Evolutionary conservation across 176 grass and related monocot genomes (phyloP), one percentile per base, ranked within the genome.

Genomic region (Eragrostis curvula): DNA sequence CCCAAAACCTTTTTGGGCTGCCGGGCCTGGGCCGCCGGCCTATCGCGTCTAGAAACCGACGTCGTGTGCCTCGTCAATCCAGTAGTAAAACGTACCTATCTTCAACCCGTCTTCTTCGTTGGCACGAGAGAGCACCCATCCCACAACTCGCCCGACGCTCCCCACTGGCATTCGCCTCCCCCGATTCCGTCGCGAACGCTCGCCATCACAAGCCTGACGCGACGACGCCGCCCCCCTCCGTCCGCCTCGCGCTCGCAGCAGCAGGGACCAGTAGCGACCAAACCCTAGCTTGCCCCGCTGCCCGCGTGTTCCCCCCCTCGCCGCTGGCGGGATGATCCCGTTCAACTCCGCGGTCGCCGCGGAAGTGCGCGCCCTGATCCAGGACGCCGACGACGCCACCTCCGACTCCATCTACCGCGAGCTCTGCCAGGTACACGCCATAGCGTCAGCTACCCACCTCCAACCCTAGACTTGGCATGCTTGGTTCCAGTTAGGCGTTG

Each of bases 281-380:
- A 55, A 32, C 81, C 70, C 44, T 81, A 57, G 80, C 45, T 73
- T 49, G 77, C 58, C 24, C 46, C 66, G 73, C 55, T 70, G 29
- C 70, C 81, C 55, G 29, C 63, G 21, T 43, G 57, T 43, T 70
- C 65, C 9, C 9, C 64, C 68, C 43, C 79, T 56, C 77, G 75
- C 75, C 58, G 78, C 63, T 21, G 62, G 75, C 73, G 78, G 69
- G 48, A 94, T 99, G 91, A 75, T 91, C 66, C 89, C 91, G 20
- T 91, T 86, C 51, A 83, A 74, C 63, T 44, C 85, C 64, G 82
- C 85, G 45, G 70, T 96, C 73, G 78, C 88, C 71, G 87, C 77
- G 17, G 87, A 93, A 84, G 88, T 96, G 45, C 93, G 89, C 70
- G 60, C 78, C 36, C 85, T 99, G 82, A 41, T 96, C 21, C 89